phyloP scores from a whole-genome alignment of 768 basidiomycete species.

The Kondoa malvinella region DNA sequence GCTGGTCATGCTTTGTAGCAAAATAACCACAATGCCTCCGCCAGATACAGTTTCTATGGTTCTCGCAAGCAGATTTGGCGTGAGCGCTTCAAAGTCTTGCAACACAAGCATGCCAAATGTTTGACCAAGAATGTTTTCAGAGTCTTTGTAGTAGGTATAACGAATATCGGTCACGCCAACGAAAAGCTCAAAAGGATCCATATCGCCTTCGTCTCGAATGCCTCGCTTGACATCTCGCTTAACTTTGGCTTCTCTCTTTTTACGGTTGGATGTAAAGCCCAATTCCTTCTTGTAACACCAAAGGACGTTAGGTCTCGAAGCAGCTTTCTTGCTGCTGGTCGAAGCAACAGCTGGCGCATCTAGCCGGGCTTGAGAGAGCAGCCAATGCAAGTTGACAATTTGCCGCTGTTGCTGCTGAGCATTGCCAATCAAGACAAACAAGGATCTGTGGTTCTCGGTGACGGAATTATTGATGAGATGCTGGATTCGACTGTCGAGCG shows the following conservation, averaged over 20 bases:
- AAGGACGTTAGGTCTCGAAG: slow-evolving; percentile 46
- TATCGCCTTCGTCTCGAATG: slow-evolving; percentile 80
- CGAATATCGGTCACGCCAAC: slow-evolving; percentile 97
- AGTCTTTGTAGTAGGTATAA: slow-evolving; percentile 95
- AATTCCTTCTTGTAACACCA: slow-evolving; percentile 99
- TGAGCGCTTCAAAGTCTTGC: slow-evolving; percentile 96
- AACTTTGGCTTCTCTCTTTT: slow-evolving; percentile 90
- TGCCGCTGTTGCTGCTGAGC: slow-evolving; percentile 76
- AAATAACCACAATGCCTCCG: slow-evolving; percentile 57
- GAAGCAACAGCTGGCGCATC: not conserved
- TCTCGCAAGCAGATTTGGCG: slow-evolving; percentile 85
- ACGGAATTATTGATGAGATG: slow-evolving; percentile 86
- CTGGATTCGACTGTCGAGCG: slow-evolving; percentile 77
- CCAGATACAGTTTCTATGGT: slow-evolving; percentile 98
- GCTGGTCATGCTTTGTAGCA: slow-evolving; percentile 89
- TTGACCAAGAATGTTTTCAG: slow-evolving; percentile 87
- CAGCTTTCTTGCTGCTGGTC: slow-evolving; percentile 12
- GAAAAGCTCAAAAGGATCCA: slow-evolving; percentile 95
- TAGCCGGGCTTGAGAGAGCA: slow-evolving; percentile 54
- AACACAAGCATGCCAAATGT: slow-evolving; percentile 94
- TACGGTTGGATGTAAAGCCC: slow-evolving; percentile 90
- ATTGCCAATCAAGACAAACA: slow-evolving; percentile 92
- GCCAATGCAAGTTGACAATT: slow-evolving; percentile 88
- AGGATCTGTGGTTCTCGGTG: slow-evolving; percentile 76
- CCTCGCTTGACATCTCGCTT: slow-evolving; percentile 91